Base-by-base conservation (phyloP, 352 stramenopile species). In the Phytophthora quininea region DNA sequence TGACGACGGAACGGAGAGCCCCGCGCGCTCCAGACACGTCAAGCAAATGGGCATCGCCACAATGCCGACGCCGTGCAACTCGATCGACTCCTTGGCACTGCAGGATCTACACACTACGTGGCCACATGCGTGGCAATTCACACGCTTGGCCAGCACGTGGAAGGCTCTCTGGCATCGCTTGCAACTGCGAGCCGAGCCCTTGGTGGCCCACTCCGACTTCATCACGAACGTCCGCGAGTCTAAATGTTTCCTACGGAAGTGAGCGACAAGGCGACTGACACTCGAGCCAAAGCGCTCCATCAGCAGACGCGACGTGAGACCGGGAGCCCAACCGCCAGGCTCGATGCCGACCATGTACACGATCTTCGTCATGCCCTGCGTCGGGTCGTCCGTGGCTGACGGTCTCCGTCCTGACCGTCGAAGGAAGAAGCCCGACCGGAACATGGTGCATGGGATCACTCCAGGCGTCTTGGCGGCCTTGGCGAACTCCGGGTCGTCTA, bases 321-420 rank as follows among this genome's bases (percentile, higher is more conserved):
- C 64, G 4, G 76, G 72, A 9, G 70, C 67, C 27, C 62, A 68
- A 2, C 77, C 76, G 12, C 73, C 75, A 52, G 65, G 61, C 43
- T 85, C 70, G 15, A 83, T 52, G 1, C 79, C 81, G 5, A 86
- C 67, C 54, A 90, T 71, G 59, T 90, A 86, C 27, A 88, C 74
- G 31, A 90, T 86, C 69, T 90, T 86, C 38, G 81, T 90, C 27
- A 60, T 60, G 4, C 56, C 46, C 19, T 69, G 45, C 15, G 30
- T 60, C 4, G 33, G 27, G 3, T 67, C 58, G 10, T 35, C 62
- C 32, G 33, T 57, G 14, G 47, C 45, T 10, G 67, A 62, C 29
- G 50, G 51, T 47, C 50, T 51, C 40, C 58, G 56, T 14, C 61
- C 60, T 29, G 68, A 72, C 2, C 71, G 64, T 40, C 73, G 74